Conservation (phyloP, 2,329 filamentous ascomycete species). For the Aspergillus fumigatiaffinis region DNA sequence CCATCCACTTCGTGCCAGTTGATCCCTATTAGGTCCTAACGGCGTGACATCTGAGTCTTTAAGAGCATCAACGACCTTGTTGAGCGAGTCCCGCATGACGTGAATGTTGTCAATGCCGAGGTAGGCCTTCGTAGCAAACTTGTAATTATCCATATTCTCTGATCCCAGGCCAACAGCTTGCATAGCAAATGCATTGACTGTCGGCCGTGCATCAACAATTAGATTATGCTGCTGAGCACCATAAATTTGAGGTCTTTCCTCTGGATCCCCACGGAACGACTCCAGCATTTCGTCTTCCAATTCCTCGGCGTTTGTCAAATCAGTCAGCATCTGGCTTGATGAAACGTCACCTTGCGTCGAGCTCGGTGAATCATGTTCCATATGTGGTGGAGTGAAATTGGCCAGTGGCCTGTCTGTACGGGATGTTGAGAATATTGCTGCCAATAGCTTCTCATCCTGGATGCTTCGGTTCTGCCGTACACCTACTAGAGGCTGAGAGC, state of each 20-base stretch:
- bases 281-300: slow-evolving; percentile 66
- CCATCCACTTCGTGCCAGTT: slow-evolving; percentile 82
- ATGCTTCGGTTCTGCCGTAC: slow-evolving; percentile 84
- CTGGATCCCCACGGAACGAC: slow-evolving; percentile 53
- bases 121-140: slow-evolving; percentile 84
- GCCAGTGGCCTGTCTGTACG: slow-evolving; percentile 43
- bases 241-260: slow-evolving; percentile 66
- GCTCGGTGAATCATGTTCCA: slow-evolving; percentile 42
- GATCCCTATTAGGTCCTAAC: slow-evolving; percentile 74
- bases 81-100: slow-evolving; percentile 89
- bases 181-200: slow-evolving; percentile 91
- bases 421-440: slow-evolving; percentile 83
- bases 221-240: slow-evolving; percentile 90
- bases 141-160: slow-evolving; percentile 97
- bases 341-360: slow-evolving; percentile 48
- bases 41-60: slow-evolving; percentile 89
- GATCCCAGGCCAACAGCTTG: slow-evolving; percentile 89
- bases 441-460: slow-evolving; percentile 90
- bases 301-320: slow-evolving; percentile 60
- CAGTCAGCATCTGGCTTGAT: slow-evolving; percentile 41
- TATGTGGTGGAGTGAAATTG: slow-evolving; percentile 33
- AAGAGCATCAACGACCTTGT: slow-evolving; percentile 80
- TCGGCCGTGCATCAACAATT: slow-evolving; percentile 92
- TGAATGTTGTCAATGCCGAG: slow-evolving; percentile 98
- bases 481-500: slow-evolving; percentile 86